phyloP scores from a whole-genome alignment of 1,284 basidiomycete species.

The Fomitopsis palustris region DNA sequence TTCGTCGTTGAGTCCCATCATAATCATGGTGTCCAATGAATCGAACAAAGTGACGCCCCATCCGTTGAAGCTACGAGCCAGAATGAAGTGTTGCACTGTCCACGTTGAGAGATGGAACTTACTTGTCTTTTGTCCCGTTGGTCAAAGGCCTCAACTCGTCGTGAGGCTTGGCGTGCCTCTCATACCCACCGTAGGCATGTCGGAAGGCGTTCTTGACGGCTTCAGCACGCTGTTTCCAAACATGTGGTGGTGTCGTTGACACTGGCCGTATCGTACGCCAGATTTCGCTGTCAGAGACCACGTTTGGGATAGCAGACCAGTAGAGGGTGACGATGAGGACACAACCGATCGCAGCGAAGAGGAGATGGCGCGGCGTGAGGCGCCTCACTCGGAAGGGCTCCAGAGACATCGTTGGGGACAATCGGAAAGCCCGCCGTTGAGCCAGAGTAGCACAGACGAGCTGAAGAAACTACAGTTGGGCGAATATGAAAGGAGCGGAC shows the following conservation, averaged over 20 bases:
- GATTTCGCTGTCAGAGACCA: neutral
- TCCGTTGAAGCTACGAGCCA: slow-evolving; percentile 60
- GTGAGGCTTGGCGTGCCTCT: slow-evolving; percentile 48
- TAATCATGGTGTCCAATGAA: slow-evolving; percentile 83
- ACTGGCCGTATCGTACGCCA: neutral
- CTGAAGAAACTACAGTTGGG: neutral
- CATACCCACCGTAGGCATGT: slow-evolving; percentile 65
- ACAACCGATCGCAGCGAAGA: slow-evolving; percentile 19
- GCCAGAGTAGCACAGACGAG: neutral
- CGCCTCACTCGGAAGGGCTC: slow-evolving; percentile 14
- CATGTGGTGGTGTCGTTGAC: slow-evolving; percentile 4
- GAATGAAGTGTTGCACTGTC: neutral
- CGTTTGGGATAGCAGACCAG: slow-evolving; percentile 18
- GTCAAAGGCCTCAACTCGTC: slow-evolving; percentile 61
- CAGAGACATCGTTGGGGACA: neutral
- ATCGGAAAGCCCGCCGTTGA: too few relatives aligned
- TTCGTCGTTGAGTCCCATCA: slow-evolving; percentile 83
- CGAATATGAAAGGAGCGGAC: neutral
- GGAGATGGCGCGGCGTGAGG: slow-evolving; percentile 27
- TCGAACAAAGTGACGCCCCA: slow-evolving; percentile 88
- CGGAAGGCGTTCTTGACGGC: slow-evolving; percentile 57
- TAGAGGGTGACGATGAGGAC: slow-evolving; percentile 21
- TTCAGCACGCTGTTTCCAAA: slow-evolving; percentile 53
- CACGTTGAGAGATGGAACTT: slow-evolving; percentile 16
- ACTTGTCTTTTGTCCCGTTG: slow-evolving; percentile 49